These are phyloP conservation scores for Clitopilus passeckerianus DNA, from an alignment of 768 basidiomycete genomes.

Conservation along the genomic window DNA sequence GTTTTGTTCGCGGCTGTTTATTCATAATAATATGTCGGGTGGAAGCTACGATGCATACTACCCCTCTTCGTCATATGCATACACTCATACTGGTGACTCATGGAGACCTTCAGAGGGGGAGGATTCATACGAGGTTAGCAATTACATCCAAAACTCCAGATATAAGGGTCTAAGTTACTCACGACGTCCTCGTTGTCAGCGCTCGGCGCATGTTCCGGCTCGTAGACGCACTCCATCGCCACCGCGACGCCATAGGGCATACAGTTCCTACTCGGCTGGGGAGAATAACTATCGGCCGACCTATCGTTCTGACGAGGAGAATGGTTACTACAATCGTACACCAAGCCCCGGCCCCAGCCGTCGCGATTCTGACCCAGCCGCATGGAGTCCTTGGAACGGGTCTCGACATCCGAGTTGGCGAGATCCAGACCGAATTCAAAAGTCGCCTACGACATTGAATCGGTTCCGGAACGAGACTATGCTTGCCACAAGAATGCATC, in stretches of 20 bases:
- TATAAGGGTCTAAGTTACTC: conserved; percentile 7
- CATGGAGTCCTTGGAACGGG: conserved; percentile 45
- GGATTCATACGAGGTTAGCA: conserved; percentile 36
- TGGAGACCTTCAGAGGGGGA: conserved; percentile 25
- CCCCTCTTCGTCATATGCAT: conserved; percentile 19
- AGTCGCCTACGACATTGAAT: conserved; percentile 27
- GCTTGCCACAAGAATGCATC: conserved; percentile 50
- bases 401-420: conserved; percentile 4
- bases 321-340: conserved; percentile 35
- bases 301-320: conserved; percentile 15
- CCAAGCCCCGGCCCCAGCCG: conserved; percentile 17
- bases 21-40: conserved; percentile 28
- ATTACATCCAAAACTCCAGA: neutral
- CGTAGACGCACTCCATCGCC: conserved; percentile 48
- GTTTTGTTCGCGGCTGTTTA: conserved; percentile 5
- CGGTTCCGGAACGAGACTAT: conserved; percentile 27
- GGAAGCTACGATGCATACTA: conserved; percentile 33
- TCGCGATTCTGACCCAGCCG: conserved; percentile 15
- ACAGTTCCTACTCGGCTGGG: conserved; percentile 47
- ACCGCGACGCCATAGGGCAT: conserved; percentile 34
- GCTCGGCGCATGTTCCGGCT: conserved; percentile 23
- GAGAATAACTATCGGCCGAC: conserved; percentile 11
- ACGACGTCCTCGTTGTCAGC: conserved; percentile 20
- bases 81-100: conserved; percentile 21
- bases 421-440: conserved; percentile 35